A percentile compares a stretch with the other conserved stretches of the same genome.
Conservation (phyloP, 768 basidiomycete genomes). For the Infundibulicybe gibba region DNA sequence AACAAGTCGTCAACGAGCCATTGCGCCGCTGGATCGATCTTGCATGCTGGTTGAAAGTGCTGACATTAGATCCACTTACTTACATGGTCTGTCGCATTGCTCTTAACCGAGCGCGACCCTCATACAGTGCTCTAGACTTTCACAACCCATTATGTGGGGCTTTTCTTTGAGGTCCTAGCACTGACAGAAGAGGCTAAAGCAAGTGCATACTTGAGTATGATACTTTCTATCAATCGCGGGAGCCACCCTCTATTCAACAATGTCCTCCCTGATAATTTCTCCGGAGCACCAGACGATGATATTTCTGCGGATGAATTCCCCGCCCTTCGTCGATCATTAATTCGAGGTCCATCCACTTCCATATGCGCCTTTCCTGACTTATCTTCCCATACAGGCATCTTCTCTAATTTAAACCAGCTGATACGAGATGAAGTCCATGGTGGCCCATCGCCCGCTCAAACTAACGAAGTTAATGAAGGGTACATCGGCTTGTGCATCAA, state of each 20-base stretch:
- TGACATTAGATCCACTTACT: slow-evolving; percentile 56
- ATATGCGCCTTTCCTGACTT: slow-evolving; percentile 8
- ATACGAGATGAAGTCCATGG: slow-evolving; percentile 24
- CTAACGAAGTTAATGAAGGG: slow-evolving; percentile 34
- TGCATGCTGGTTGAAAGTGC: slow-evolving; percentile 53
- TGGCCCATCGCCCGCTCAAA: slow-evolving; percentile 12
- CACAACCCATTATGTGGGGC: not conserved
- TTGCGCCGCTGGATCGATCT: slow-evolving; percentile 59
- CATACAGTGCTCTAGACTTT: not conserved
- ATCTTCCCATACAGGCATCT: slow-evolving; percentile 26
- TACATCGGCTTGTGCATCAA: slow-evolving; percentile 37
- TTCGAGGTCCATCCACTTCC: slow-evolving; percentile 15
- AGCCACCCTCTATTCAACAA: not conserved
- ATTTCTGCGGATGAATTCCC: slow-evolving; percentile 26
- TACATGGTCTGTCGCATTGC: slow-evolving; percentile 44
- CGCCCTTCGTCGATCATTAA: slow-evolving; percentile 28
- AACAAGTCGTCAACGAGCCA: slow-evolving; percentile 45
- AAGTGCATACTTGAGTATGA: no score
- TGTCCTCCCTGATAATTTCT: not conserved
- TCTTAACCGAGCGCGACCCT: no score
- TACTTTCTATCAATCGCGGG: no score
- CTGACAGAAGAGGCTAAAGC: no score
- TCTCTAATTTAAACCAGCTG: slow-evolving; percentile 36
- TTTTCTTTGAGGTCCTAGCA: not conserved
- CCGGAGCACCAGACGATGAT: slow-evolving; percentile 23